Base-by-base conservation (phyloP, 2,329 filamentous ascomycete species). In the Lasiodiplodia theobromae region DNA sequence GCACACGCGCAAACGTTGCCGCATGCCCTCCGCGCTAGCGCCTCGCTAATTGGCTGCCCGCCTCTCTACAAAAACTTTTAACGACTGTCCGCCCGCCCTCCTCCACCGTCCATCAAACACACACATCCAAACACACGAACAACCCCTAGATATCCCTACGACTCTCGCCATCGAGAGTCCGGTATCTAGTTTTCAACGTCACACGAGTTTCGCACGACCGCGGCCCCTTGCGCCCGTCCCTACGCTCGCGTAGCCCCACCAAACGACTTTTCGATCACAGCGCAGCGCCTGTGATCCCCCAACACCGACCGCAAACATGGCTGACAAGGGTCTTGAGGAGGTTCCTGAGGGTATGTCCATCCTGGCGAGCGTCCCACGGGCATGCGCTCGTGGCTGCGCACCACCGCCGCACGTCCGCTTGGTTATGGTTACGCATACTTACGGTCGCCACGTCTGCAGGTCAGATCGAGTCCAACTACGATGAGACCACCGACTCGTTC, bases 381-480 rank as follows among this genome's bases (percentile, higher is more conserved):
- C 37, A 21, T 34, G 58, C 53, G 60, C 67, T 34, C 51, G 16
- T 18, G 40, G 40, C 31, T 51, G 58, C 60, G 67, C 53, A 66
- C 25, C 47, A 40, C 60, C 60, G 53, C 64, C 56, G 51, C 60
- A 37, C 60, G 34, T 25, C 52, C 23, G 51, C 31, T 28, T 47
- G n/a, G n/a, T 25, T n/a, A 14, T 47, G 62, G 49, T 23, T 23
- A 53, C 56, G 57, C 57, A 64, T 40, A 67, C 74, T 77, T 70
- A 76, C 70, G 28, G 74, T 44, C 64, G 73, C 71, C 67, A 71
- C 66, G 69, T 67, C 69, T 81, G 78, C 82, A 97, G 95, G 91
- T 85, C 94, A 97, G 87, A 99, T 99, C 89, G 96, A 99, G 89
- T 97, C 94, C 82, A 99, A 99, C 93, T 99, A 98, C 87, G 96